Conservation (phyloP, 2,329 filamentous ascomycete genomes). For the Gliomastix tumulicola region DNA sequence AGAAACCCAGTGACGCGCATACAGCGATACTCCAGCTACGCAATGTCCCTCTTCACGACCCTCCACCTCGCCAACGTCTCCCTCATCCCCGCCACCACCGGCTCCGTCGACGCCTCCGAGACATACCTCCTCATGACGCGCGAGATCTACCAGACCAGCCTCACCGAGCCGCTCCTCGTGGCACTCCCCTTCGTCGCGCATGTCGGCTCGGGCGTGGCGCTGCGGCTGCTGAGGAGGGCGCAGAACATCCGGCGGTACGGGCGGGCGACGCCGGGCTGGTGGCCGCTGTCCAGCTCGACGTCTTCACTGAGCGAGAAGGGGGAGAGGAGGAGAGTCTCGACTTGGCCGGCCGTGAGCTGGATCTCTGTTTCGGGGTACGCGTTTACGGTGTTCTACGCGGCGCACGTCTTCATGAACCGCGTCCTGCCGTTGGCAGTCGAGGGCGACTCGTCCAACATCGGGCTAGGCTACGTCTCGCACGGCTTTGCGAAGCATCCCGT, state of each 20-base stretch:
- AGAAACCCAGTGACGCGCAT: conserved; percentile 38
- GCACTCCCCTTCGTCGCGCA: conserved; percentile 69
- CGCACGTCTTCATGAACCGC: conserved; percentile 72
- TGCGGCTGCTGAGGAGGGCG: conserved; percentile 68
- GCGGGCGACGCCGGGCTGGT: conserved; percentile 44
- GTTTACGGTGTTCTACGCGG: conserved; percentile 56
- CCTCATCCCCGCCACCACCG: conserved; percentile 68
- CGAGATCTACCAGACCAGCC: conserved; percentile 82
- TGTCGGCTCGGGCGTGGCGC: conserved; percentile 65
- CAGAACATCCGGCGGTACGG: conserved; percentile 72
- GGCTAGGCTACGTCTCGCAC: conserved; percentile 76
- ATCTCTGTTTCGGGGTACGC: conserved; percentile 69
- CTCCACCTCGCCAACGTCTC: conserved; percentile 79
- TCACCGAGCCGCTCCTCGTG: conserved; percentile 75
- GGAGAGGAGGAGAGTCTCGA: too few species aligned
- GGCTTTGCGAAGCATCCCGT: conserved; percentile 68
- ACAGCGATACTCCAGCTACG: conserved; percentile 86
- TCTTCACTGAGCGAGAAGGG: too few species aligned
- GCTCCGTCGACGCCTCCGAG: conserved; percentile 68
- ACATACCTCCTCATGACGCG: conserved; percentile 84
- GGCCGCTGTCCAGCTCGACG: conserved; percentile 25
- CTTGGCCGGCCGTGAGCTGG: conserved; percentile 66
- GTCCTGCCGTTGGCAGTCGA: conserved; percentile 68
- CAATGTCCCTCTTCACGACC: conserved; percentile 67
- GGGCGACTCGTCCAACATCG: conserved; percentile 80